Percentiles rank a stretch among this genome's conserved stretches.
phyloP scores from a whole-genome alignment of 129 eudicot genomes.

The Pittosporum tobira region DNA sequence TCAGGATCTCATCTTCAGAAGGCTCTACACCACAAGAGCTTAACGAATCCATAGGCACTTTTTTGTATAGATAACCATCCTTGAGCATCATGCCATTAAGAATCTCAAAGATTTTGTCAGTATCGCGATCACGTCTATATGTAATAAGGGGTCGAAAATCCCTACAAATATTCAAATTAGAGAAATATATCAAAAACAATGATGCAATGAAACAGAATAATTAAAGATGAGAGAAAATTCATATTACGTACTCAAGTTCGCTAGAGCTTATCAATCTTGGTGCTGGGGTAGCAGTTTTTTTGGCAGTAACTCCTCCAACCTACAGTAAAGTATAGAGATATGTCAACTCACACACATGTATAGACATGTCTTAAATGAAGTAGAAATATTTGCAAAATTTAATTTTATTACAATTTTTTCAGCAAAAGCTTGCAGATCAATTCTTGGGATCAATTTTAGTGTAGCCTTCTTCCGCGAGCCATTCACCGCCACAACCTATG shows the following conservation, averaged over 20 bases:
- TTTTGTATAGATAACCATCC: conserved; percentile 87
- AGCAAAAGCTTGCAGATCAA: conserved; percentile 67
- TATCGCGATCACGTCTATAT: conserved; percentile 64
- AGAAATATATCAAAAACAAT: not conserved
- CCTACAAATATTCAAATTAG: conserved; percentile 26
- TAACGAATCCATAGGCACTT: conserved; percentile 56
- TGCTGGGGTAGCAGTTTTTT: conserved; percentile 47
- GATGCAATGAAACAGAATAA: not conserved
- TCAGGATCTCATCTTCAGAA: conserved; percentile 66
- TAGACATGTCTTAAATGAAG: not conserved
- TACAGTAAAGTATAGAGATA: conserved; percentile 14
- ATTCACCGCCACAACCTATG: conserved; percentile 69
- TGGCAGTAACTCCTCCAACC: conserved; percentile 70
- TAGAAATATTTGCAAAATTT: not conserved
- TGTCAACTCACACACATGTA: not conserved
- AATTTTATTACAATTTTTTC: conserved; percentile 60
- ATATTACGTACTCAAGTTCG: conserved; percentile 80
- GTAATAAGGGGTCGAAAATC: conserved; percentile 80
- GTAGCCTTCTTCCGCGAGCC: conserved; percentile 56
- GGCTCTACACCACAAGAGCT: conserved; percentile 64
- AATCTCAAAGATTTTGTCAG: conserved; percentile 53
- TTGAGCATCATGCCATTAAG: conserved; percentile 82
- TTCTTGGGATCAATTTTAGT: conserved; percentile 77
- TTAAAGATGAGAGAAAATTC: conserved; percentile 8
- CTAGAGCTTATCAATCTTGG: conserved; percentile 67